phyloP scores from a whole-genome alignment of 1,139 yeast genomes.

The Blastobotrys apis region DNA sequence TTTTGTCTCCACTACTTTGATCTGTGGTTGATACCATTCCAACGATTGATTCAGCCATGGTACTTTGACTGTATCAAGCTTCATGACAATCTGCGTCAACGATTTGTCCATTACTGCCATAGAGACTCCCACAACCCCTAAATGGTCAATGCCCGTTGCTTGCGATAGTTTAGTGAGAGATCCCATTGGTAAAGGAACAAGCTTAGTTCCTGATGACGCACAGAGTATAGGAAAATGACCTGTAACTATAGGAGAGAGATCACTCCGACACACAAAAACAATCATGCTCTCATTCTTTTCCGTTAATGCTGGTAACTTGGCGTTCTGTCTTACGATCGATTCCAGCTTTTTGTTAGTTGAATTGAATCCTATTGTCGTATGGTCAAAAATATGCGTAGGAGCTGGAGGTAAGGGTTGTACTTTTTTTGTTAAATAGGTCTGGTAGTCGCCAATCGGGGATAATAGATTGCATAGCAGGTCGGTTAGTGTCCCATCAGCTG shows the following conservation, averaged over 20 bases:
- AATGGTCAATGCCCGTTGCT: conserved; percentile 13
- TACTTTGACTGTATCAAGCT: too few relatives aligned
- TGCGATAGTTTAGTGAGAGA: conserved; percentile 18
- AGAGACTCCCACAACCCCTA: conserved; percentile 16
- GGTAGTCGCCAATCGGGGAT: conserved; percentile 15
- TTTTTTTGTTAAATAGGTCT: too few relatives aligned
- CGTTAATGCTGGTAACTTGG: background rate
- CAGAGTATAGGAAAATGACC: conserved; percentile 26
- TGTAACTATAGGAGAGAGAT: conserved; percentile 21
- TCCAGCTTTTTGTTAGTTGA: conserved; percentile 21
- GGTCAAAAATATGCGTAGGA: background rate
- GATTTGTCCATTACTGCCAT: too few relatives aligned
- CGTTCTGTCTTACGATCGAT: conserved; percentile 10
- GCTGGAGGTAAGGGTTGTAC: too few relatives aligned
- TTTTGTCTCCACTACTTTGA: conserved; percentile 17
- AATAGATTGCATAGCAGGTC: conserved; percentile 16
- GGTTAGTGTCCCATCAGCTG: conserved; percentile 14
- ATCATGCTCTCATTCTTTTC: conserved; percentile 5
- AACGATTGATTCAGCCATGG: conserved; percentile 16
- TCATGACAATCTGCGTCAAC: too few relatives aligned
- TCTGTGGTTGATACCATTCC: conserved; percentile 13
- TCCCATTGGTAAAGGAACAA: conserved; percentile 24
- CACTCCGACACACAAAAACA: conserved; percentile 27
- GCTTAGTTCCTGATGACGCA: conserved; percentile 20
- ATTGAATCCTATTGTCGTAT: conserved; percentile 22